phyloP scores from a whole-genome alignment of 352 stramenopile species.

The Pythium myriotylum region DNA sequence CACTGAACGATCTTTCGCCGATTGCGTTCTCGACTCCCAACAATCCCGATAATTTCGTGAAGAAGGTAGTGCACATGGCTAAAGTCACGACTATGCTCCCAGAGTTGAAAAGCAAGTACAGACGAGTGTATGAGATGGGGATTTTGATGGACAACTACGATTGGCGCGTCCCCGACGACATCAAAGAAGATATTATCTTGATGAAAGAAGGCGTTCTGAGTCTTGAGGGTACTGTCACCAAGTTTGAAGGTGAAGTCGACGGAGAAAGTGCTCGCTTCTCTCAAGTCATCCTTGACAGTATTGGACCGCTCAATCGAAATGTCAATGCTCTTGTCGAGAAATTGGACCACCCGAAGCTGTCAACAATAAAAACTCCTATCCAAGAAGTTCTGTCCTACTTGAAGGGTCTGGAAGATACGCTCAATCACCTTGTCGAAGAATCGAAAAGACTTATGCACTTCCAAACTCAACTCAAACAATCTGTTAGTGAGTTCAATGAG shows the following conservation, averaged over 20 bases:
- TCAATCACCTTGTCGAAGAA: conserved; percentile 79
- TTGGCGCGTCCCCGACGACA: conserved; percentile 90
- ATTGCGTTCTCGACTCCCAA: conserved; percentile 73
- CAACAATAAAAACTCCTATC: conserved; percentile 75
- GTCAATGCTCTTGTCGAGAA: conserved; percentile 78
- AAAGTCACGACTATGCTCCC: conserved; percentile 64
- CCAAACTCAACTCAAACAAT: conserved; percentile 86
- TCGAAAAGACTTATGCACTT: conserved; percentile 88
- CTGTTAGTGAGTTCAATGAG: conserved; percentile 88
- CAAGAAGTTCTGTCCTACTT: conserved; percentile 77
- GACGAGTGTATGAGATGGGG: conserved; percentile 85
- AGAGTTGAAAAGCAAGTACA: conserved; percentile 70
- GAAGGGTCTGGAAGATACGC: conserved; percentile 62
- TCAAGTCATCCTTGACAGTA: conserved; percentile 89
- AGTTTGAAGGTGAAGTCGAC: conserved; percentile 91
- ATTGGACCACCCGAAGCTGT: conserved; percentile 80
- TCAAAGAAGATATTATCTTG: conserved; percentile 93
- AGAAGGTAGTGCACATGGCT: conserved; percentile 90
- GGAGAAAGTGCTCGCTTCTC: conserved; percentile 92
- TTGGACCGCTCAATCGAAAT: conserved; percentile 72
- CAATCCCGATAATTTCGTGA: conserved; percentile 79
- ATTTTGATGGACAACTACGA: conserved; percentile 92
- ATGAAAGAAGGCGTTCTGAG: conserved; percentile 92
- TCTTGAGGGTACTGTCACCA: conserved; percentile 88
- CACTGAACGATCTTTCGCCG: conserved; percentile 84